A percentile compares a stretch with the other conserved stretches of the same genome.
Evolutionary conservation across 495 filamentous ascomycete genomes (phyloP).

Genomic region (Penicillium canariense): DNA sequence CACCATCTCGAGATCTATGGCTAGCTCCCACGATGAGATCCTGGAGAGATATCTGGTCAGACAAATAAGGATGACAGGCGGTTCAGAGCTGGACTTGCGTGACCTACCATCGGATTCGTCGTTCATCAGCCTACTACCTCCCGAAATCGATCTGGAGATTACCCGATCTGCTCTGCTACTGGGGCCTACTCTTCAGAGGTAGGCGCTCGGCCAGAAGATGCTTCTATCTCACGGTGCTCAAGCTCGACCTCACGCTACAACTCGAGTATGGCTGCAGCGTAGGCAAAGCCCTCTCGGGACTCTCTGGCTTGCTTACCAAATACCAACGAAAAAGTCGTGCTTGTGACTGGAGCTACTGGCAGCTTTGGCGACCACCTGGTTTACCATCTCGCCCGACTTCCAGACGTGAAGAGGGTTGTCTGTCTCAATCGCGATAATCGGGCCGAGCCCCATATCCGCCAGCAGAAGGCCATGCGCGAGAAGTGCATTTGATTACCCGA

Average conservation of each 20-base stretch:
- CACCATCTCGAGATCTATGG: slow-evolving; percentile 52
- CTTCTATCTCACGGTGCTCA: slow-evolving; percentile 8
- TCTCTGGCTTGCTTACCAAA: too few species aligned
- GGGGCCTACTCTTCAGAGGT: slow-evolving; percentile 23
- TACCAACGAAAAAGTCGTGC: background rate
- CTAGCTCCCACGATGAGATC: slow-evolving; percentile 47
- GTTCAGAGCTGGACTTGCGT: slow-evolving; percentile 10
- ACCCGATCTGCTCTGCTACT: slow-evolving; percentile 44
- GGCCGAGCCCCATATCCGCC: slow-evolving; percentile 11
- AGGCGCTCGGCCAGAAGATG: slow-evolving; percentile 27
- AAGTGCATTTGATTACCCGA: slow-evolving; percentile 34
- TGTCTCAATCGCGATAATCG: slow-evolving; percentile 46
- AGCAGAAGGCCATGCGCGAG: slow-evolving; percentile 35
- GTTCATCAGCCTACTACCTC: slow-evolving; percentile 10
- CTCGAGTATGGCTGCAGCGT: slow-evolving; percentile 27
- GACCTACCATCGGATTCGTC: slow-evolving; percentile 22
- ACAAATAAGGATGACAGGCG: slow-evolving; percentile 16
- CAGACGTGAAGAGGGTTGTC: slow-evolving; percentile 23
- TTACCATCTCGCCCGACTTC: background rate
- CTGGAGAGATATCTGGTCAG: slow-evolving; percentile 49
- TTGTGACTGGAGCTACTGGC: background rate
- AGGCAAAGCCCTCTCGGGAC: too few species aligned
- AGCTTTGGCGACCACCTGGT: background rate
- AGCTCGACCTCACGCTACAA: slow-evolving; percentile 11
- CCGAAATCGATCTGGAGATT: slow-evolving; percentile 43